These are phyloP conservation scores for Casaregolazyma lundiana DNA, from an alignment of 1,139 yeast genomes.

Conservation along the genomic window DNA sequence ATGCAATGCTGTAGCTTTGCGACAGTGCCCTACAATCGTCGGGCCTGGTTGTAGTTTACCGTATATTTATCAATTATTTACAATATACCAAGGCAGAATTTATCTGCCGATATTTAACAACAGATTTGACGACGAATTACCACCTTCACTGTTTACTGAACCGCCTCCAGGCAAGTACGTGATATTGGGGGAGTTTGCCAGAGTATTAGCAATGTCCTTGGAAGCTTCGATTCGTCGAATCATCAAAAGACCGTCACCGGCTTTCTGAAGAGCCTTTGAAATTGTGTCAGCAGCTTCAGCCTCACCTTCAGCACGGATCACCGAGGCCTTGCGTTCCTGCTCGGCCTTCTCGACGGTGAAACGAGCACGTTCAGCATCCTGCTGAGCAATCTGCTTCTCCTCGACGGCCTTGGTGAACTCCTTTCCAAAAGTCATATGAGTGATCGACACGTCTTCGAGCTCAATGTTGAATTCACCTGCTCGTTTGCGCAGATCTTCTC, in stretches of 20 bases:
- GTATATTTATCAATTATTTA: constrained; percentile 1
- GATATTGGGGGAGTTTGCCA: constrained; percentile 78
- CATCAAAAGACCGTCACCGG: constrained; percentile 93
- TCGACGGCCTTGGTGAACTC: constrained; percentile 99
- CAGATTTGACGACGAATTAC: constrained; percentile 35
- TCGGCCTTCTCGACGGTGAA: constrained; percentile 94
- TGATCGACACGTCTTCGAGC: constrained; percentile 94
- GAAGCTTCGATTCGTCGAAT: constrained; percentile 96
- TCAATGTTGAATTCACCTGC: constrained; percentile 86
- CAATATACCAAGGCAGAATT: constrained; percentile 8
- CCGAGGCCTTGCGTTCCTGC: constrained; percentile 92
- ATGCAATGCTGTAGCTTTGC: too few species aligned
- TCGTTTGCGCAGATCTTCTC: constrained; percentile 79
- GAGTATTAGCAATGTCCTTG: constrained; percentile 85
- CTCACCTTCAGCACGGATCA: constrained; percentile 98
- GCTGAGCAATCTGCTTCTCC: constrained; percentile 98
- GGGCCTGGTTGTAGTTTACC: constrained; percentile 3
- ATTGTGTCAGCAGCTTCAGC: constrained; percentile 97
- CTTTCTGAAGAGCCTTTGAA: constrained; percentile 86
- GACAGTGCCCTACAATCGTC: too few species aligned
- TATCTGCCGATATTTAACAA: constrained; percentile 56
- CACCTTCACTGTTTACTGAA: constrained; percentile 19
- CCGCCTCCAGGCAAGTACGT: constrained; percentile 73
- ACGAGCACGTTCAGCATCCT: constrained; percentile 97
- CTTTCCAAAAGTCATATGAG: constrained; percentile 95